These are phyloP conservation scores for Pedinophyceae sp. DNA, from an alignment of 139 green algal species.

Conservation along the genomic window DNA sequence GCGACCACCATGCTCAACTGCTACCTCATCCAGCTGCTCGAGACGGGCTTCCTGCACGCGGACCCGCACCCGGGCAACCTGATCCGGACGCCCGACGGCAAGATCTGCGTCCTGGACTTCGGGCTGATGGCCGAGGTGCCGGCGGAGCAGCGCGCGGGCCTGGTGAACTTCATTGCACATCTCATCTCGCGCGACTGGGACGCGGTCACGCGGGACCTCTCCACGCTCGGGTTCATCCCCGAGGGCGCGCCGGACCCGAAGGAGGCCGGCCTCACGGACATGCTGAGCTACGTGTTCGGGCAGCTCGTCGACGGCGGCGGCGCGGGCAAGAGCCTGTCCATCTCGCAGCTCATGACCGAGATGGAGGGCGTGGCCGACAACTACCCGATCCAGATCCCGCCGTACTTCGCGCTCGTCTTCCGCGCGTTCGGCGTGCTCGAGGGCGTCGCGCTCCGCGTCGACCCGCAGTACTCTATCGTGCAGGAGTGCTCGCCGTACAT, in stretches of 20 bases:
- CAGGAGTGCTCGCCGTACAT: constrained; percentile 91
- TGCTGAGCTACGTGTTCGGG: background rate
- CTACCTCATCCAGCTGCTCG: constrained; percentile 69
- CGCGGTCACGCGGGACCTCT: constrained; percentile 57
- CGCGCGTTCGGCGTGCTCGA: constrained; percentile 88
- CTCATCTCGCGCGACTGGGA: constrained; percentile 65
- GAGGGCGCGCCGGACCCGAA: background rate
- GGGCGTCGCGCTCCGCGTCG: constrained; percentile 55
- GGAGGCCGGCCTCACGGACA: background rate
- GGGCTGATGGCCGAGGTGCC: constrained; percentile 58
- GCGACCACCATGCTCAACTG: constrained; percentile 66
- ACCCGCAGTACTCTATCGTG: constrained; percentile 69
- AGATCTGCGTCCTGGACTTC: constrained; percentile 75
- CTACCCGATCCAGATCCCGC: constrained; percentile 55
- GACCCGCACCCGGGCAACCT: constrained; percentile 82
- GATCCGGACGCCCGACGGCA: constrained; percentile 60
- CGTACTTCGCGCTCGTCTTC: constrained; percentile 83
- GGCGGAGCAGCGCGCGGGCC: constrained; percentile 46
- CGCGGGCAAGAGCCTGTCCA: too few species aligned
- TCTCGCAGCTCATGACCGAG: too few species aligned
- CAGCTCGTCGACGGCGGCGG: constrained; percentile 16
- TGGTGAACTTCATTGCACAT: constrained; percentile 90
- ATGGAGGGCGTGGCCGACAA: too few species aligned
- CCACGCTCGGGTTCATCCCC: constrained; percentile 74
- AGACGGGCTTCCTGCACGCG: constrained; percentile 42